Evolutionary conservation across 805 yeast genomes (phyloP).

Genomic region (Kodamaea fukazawae): DNA sequence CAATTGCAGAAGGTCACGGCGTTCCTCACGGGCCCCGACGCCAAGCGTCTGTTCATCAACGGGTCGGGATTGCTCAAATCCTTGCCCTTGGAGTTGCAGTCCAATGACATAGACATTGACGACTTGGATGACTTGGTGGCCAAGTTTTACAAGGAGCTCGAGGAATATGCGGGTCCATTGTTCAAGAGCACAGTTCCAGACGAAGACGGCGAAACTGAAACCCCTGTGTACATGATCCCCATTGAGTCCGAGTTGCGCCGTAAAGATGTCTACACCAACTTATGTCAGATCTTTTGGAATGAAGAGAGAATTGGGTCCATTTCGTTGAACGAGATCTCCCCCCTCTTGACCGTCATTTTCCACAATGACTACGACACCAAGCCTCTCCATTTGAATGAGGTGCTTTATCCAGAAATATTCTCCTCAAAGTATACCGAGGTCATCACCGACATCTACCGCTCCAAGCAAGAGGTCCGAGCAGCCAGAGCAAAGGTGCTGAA

Average conservation of each 20-base stretch:
- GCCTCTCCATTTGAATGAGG: constrained; percentile 28
- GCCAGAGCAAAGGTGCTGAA: constrained; percentile 21
- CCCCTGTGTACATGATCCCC: constrained; percentile 22
- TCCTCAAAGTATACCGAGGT: constrained; percentile 20
- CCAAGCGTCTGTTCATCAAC: constrained; percentile 22
- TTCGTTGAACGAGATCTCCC: constrained; percentile 26
- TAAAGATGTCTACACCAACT: constrained; percentile 27
- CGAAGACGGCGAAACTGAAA: constrained; percentile 12
- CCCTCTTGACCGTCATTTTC: constrained; percentile 30
- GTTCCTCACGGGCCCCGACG: constrained; percentile 14
- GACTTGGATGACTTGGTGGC: constrained; percentile 18
- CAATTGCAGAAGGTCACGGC: constrained; percentile 26
- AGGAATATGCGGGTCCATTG: constrained; percentile 1
- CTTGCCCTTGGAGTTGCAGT: constrained; percentile 12
- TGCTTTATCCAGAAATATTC: constrained; percentile 36
- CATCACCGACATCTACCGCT: constrained; percentile 19
- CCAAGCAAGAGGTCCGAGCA: constrained; percentile 14
- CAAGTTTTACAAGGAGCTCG: constrained; percentile 11
- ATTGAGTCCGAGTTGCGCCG: constrained; percentile 33
- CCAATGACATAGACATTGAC: constrained; percentile 16
- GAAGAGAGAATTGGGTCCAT: constrained; percentile 28
- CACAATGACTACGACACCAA: constrained; percentile 24
- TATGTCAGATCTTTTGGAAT: constrained; percentile 39
- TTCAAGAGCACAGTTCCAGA: constrained; percentile 5
- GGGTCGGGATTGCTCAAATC: constrained; percentile 16